Conservation (phyloP, 768 basidiomycete species). For the Russula sp. region DNA sequence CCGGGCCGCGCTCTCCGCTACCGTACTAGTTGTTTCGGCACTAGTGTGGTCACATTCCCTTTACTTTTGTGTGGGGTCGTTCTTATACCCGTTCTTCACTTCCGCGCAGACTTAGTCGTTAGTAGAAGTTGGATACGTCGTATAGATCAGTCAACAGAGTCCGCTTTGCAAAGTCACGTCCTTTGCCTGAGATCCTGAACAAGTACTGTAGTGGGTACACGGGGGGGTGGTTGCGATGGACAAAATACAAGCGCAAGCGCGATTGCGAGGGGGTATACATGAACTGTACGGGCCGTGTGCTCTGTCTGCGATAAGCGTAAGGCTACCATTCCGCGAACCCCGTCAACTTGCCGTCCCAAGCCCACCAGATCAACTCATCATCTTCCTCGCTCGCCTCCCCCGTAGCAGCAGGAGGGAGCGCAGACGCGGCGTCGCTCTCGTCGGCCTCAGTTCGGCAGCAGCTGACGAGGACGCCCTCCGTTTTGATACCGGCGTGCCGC, state of each 20-base stretch:
- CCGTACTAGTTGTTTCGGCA: too few species aligned
- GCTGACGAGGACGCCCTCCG: slow-evolving; percentile 41
- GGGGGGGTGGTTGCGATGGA: too few species aligned
- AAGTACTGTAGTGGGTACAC: background rate
- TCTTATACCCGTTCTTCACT: too few species aligned
- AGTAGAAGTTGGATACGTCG: background rate
- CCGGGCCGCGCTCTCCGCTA: too few species aligned
- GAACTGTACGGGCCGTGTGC: background rate
- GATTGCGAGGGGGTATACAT: background rate
- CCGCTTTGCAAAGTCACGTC: background rate
- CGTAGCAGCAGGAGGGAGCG: background rate
- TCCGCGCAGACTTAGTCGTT: background rate
- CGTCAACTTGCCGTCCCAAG: slow-evolving; percentile 43
- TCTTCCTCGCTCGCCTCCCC: slow-evolving; percentile 33
- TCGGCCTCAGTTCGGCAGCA: slow-evolving; percentile 26
- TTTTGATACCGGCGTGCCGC: slow-evolving; percentile 24
- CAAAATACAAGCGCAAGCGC: too few species aligned
- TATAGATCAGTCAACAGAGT: background rate
- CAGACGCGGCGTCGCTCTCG: background rate
- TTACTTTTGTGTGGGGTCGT: too few species aligned
- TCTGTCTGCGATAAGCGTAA: background rate
- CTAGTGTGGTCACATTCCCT: too few species aligned
- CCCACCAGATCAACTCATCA: slow-evolving; percentile 50
- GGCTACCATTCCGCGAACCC: slow-evolving; percentile 44
- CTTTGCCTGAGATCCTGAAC: background rate